Evolutionary conservation across 768 basidiomycete species (phyloP), one percentile per base, ranked within the genome.

Genomic region (Amanita muscaria): DNA sequence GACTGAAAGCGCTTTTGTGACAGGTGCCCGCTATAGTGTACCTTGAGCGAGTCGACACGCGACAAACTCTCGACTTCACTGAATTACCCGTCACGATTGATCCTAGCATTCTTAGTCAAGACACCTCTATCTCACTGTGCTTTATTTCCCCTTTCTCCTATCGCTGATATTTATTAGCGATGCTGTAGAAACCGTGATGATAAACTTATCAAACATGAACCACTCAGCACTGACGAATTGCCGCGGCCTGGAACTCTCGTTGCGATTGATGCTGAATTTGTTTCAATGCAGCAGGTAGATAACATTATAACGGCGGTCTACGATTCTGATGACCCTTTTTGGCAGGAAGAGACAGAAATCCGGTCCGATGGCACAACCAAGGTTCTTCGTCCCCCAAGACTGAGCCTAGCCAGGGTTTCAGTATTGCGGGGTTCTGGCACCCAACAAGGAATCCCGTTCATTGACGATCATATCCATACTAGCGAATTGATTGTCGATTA

Each of bases 401-500:
- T 93, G 56, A 89, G 91, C 45, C 71, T 99, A 5, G 94, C 96
- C 19, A 79, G 96, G 18, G 96, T 99, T 1, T 97, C 93, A 3
- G 93, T 94, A 12, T 62, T 98, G 35, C 77, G 96, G 9, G 93
- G 94, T 2, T 74, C 84, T 54, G 92, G 90, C 0, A 71, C 71
- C 0, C 79, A 79, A 49, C 79, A 85, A 55, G 88, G 88, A 3
- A 59, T 84, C 10, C 94, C 96, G 2, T 96, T 98, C 64, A 96
- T 99, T 53, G 96, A 98, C 53, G 96, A 99, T 55, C 88, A 99
- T 55, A 98, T 98, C 29, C 89, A 96, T 54, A 96, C 92, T 2
- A 94, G 89, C 53, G 94, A 97, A 56, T 74, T 78, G 5, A 90
- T 99, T 39, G 90, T 96, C 21, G 92, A 99, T 64, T 98, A 97